These are phyloP conservation scores for Cutaneotrichosporon cyanovorans DNA, from an alignment of 1,284 basidiomycete genomes.

Conservation along the genomic window DNA sequence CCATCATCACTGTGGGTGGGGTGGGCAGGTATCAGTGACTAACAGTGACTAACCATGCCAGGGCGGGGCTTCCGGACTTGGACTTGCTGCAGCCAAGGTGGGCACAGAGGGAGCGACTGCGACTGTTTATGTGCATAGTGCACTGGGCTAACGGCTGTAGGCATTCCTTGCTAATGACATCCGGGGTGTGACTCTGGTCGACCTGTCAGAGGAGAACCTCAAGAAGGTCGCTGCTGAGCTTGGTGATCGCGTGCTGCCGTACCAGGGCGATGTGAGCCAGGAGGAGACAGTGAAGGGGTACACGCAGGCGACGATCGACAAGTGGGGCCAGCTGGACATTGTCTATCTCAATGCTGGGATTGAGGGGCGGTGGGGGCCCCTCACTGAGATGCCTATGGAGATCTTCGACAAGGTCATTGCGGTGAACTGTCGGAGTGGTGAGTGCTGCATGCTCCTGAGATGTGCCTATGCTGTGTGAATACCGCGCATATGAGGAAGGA, in stretches of 20 bases:
- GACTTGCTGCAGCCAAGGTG: slow-evolving; percentile 11
- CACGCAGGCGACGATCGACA: slow-evolving; percentile 7
- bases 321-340: slow-evolving; percentile 19
- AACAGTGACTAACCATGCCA: neutral
- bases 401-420: slow-evolving; percentile 16
- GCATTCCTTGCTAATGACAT: slow-evolving; percentile 16
- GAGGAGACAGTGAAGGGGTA: slow-evolving; percentile 9
- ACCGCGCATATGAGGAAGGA: too few relatives aligned
- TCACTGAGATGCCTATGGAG: slow-evolving; percentile 12
- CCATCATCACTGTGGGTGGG: slow-evolving; percentile 5
- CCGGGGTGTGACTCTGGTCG: slow-evolving; percentile 17
- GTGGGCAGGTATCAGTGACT: too few relatives aligned
- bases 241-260: slow-evolving; percentile 2
- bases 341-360: slow-evolving; percentile 18
- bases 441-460: slow-evolving; percentile 1
- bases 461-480: too few relatives aligned
- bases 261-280: slow-evolving; percentile 11
- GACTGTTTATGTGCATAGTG: too few relatives aligned
- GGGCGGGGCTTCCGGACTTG: slow-evolving; percentile 21
- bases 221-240: neutral
- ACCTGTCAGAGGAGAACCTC: slow-evolving; percentile 1
- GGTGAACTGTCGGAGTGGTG: slow-evolving; percentile 16
- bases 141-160: neutral
- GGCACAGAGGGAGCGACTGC: too few relatives aligned
- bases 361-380: slow-evolving; percentile 3